Conservation (phyloP, 176 grass and related monocot genomes). For the Dendrocalamus sinicus region DNA sequence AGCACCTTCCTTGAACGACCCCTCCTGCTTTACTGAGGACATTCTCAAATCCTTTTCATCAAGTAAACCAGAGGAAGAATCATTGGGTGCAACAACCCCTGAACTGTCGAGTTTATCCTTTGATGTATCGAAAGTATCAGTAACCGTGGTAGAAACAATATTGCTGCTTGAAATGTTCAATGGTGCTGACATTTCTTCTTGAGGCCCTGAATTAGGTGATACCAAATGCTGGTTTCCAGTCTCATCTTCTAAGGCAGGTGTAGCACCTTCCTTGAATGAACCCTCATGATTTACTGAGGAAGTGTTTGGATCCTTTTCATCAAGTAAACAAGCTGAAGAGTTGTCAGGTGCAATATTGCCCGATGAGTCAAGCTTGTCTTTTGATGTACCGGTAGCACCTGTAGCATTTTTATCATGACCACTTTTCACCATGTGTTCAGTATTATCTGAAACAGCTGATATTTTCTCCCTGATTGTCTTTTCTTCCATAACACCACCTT, state of each 20-base stretch:
- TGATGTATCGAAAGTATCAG: not conserved
- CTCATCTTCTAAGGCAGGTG: slow-evolving; percentile 43
- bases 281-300: slow-evolving; percentile 31
- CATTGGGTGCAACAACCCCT: slow-evolving; percentile 29
- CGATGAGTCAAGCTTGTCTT: slow-evolving; percentile 40
- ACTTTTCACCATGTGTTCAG: slow-evolving; percentile 27
- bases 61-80: slow-evolving; percentile 42
- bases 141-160: slow-evolving; percentile 16
- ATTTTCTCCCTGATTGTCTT: slow-evolving; percentile 29
- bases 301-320: slow-evolving; percentile 33
- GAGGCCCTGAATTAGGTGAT: slow-evolving; percentile 17
- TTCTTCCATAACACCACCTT: slow-evolving; percentile 33
- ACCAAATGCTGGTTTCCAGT: slow-evolving; percentile 15
- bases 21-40: slow-evolving; percentile 32
- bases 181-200: slow-evolving; percentile 38
- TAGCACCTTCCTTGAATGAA: slow-evolving; percentile 37
- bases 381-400: slow-evolving; percentile 30
- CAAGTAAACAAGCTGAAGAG: slow-evolving; percentile 28
- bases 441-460: slow-evolving; percentile 25
- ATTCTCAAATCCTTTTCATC: slow-evolving; percentile 39
- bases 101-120: slow-evolving; percentile 43
- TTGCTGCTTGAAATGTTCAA: slow-evolving; percentile 37
- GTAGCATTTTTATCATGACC: slow-evolving; percentile 33
- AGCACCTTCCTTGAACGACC: slow-evolving; percentile 26
- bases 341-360: slow-evolving; percentile 4